Evolutionary conservation across 148 eudicot species (phyloP).

Genomic region (Rheum nobile): DNA sequence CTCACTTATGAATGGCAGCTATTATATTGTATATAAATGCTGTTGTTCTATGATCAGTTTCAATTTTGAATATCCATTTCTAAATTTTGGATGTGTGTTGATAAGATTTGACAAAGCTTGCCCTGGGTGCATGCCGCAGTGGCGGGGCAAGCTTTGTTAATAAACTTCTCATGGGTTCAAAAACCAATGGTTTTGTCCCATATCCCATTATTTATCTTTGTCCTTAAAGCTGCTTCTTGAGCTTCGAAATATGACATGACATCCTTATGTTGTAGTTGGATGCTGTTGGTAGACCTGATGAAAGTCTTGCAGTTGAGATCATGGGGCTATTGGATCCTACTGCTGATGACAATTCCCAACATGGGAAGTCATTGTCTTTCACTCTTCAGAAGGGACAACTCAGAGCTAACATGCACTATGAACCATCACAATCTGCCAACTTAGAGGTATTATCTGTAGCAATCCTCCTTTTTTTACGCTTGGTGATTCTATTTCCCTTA

Average conservation of each 20-base stretch:
- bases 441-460: slow-evolving; percentile 47
- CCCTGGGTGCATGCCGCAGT: background rate
- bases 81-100: background rate
- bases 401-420: slow-evolving; percentile 61
- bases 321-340: slow-evolving; percentile 48
- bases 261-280: slow-evolving; percentile 54
- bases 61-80: background rate
- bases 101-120: background rate
- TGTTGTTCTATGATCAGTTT: background rate
- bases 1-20: background rate
- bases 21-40: background rate
- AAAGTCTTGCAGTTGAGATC: slow-evolving; percentile 71
- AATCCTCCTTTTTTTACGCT: slow-evolving; percentile 5
- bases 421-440: slow-evolving; percentile 62
- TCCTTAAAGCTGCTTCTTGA: background rate
- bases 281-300: slow-evolving; percentile 94
- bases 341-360: slow-evolving; percentile 36
- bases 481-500: background rate
- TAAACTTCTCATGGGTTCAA: background rate
- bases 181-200: background rate
- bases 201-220: background rate
- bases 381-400: slow-evolving; percentile 94
- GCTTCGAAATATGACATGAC: slow-evolving; percentile 4
- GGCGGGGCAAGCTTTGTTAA: background rate
- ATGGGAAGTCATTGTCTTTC: slow-evolving; percentile 55